Conservation (phyloP, 2,329 filamentous ascomycete genomes). For the Pseudopithomyces maydicus region DNA sequence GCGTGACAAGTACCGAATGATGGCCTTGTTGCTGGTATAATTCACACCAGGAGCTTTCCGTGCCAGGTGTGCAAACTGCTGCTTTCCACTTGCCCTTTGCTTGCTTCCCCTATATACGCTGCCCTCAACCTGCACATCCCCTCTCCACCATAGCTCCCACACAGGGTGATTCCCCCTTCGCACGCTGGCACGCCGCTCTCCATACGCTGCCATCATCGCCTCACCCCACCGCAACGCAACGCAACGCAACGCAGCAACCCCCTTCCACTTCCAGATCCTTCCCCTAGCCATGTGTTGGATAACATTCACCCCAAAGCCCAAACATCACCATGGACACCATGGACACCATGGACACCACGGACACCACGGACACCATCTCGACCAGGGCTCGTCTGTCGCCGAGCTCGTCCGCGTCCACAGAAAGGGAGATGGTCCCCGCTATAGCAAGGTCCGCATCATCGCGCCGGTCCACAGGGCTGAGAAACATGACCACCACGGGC, state of each 20-base stretch:
- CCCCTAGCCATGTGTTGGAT: constrained; percentile 40
- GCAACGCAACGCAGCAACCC: too few species aligned
- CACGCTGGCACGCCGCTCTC: constrained; percentile 28
- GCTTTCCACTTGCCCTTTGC: not conserved
- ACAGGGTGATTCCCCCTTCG: constrained; percentile 17
- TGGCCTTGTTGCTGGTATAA: constrained; percentile 3
- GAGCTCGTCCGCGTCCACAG: constrained; percentile 34
- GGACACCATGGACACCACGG: too few species aligned
- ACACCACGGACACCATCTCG: constrained; percentile 18
- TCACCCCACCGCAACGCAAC: constrained; percentile 27
- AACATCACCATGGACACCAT: too few species aligned
- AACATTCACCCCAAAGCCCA: constrained; percentile 31
- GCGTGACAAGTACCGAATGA: constrained; percentile 11
- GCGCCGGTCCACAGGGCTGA: constrained; percentile 20
- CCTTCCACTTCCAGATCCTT: constrained; percentile 23
- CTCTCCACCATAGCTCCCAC: constrained; percentile 20
- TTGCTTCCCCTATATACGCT: not conserved
- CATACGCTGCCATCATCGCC: constrained; percentile 24
- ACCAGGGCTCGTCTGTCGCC: constrained; percentile 29
- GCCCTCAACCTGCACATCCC: constrained; percentile 25
- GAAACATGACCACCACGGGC: constrained; percentile 17
- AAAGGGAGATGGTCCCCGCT: constrained; percentile 17
- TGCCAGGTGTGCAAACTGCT: not conserved
- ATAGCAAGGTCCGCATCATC: constrained; percentile 28
- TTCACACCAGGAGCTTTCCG: not conserved